Evolutionary conservation across 1,284 basidiomycete genomes (phyloP), one percentile per base, ranked within the genome.

Genomic region (Trametes pubescens): DNA sequence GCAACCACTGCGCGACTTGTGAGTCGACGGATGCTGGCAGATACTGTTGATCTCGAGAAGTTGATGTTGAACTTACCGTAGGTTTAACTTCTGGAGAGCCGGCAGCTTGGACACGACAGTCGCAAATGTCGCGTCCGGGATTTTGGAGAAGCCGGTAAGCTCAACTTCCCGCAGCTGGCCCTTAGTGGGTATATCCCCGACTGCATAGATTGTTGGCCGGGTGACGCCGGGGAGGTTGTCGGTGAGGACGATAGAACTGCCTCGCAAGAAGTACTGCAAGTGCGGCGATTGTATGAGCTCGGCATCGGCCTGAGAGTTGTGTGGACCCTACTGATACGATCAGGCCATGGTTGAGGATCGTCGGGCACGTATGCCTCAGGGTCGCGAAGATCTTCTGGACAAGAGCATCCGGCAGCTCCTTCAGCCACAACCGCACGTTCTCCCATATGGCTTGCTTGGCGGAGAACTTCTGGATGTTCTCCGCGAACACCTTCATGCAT

Each of bases 221-320:
- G 77, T 80, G 6, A 89, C 83, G 13, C 84, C 86, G 9, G 87
- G 82, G 18, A 90, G 69, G 24, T 82, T 80, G 47, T 77, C 78
- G 16, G 81, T 79, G n/a, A 91, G 78, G 4, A 76, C 70, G 40
- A 90, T 73, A 1, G 81, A 77, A 16, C 75, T 69, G 0, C 89
- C 88, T n/a, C 86, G 82, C 40, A 90, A 67, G 68, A 91, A 86
- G 71, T 86, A 81, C 87, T 90, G 24, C 10, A 3, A 35, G 16
- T 21, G 10, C 55, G 4, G 29, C 3, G 8, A 8, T 44, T 29
- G 44, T 14, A 18, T 43, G 38, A 14, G 53, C 7, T 24, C 6
- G 11, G 21, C 21, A 6, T 34, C 3, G 21, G 6, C 13, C n/a
- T 7, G 13, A 43, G 18, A 43, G 8, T 3, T 13, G 4, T 43